phyloP scores from a whole-genome alignment of 2,329 filamentous ascomycete species.

The Onygenales sp. region DNA sequence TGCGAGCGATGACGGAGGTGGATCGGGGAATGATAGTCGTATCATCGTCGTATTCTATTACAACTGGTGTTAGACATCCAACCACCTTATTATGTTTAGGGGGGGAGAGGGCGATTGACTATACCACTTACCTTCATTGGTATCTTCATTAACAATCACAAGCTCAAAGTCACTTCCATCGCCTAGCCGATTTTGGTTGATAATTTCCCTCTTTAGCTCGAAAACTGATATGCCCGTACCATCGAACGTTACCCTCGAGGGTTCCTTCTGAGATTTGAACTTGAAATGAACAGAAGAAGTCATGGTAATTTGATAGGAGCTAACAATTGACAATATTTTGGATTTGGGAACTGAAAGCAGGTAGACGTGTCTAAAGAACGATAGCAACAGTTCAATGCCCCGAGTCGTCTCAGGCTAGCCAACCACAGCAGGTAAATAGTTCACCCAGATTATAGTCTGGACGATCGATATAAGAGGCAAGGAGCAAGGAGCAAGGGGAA shows the following conservation, averaged over 20 bases:
- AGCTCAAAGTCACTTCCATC: conserved; percentile 96
- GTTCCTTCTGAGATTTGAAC: conserved; percentile 98
- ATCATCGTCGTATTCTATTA: conserved; percentile 87
- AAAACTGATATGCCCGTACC: conserved; percentile 97
- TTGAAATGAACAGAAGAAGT: conserved; percentile 98
- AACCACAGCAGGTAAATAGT: background rate
- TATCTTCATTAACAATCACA: conserved; percentile 86
- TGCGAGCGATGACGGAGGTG: conserved; percentile 81
- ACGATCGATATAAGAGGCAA: conserved; percentile 1
- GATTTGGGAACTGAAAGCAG: conserved; percentile 9
- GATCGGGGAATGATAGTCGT: conserved; percentile 95
- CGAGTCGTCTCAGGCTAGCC: background rate
- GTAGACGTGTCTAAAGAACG: conserved; percentile 4
- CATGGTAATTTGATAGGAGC: conserved; percentile 47
- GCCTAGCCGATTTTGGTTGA: conserved; percentile 82
- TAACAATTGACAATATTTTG: conserved; percentile 11
- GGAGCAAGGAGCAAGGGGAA: background rate
- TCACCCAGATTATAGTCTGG: background rate
- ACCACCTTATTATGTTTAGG: background rate
- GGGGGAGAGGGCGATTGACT: background rate
- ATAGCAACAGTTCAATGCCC: conserved; percentile 14
- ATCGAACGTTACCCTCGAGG: conserved; percentile 89
- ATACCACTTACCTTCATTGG: conserved; percentile 64
- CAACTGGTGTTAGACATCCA: background rate
- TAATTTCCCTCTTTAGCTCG: conserved; percentile 97